Conservation (phyloP, 2,329 filamentous ascomycete genomes). For the Elsinoe ampelina region DNA sequence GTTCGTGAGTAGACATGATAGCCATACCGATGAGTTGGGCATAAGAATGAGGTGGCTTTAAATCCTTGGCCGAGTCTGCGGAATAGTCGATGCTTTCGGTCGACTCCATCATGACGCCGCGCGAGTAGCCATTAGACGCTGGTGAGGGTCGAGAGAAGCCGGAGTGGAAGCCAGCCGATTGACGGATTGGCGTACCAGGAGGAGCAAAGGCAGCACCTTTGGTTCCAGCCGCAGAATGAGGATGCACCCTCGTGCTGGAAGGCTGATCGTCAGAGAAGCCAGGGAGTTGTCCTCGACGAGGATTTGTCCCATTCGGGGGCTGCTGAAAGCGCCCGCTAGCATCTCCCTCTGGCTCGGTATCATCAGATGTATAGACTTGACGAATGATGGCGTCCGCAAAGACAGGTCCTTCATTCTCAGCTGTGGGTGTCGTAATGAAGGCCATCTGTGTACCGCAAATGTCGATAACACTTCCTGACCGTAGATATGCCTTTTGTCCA, state of each 20-base stretch:
- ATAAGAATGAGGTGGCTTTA: slow-evolving; percentile 95
- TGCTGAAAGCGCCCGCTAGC: slow-evolving; percentile 19
- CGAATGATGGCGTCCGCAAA: slow-evolving; percentile 35
- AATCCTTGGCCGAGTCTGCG: slow-evolving; percentile 72
- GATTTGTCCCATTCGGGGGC: slow-evolving; percentile 22
- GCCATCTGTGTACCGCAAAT: slow-evolving; percentile 96
- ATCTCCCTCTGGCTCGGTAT: slow-evolving; percentile 29
- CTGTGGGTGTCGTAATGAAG: slow-evolving; percentile 79
- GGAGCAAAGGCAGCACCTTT: slow-evolving; percentile 26
- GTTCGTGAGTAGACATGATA: slow-evolving; percentile 75
- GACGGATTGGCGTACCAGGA: slow-evolving; percentile 29
- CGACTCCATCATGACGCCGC: slow-evolving; percentile 44
- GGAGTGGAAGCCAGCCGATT: slow-evolving; percentile 17
- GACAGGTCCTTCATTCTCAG: slow-evolving; percentile 62
- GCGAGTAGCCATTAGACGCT: slow-evolving; percentile 33
- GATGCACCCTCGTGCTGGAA: slow-evolving; percentile 24
- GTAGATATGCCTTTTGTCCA: slow-evolving; percentile 56
- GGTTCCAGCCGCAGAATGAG: slow-evolving; percentile 27
- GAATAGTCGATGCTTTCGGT: slow-evolving; percentile 63
- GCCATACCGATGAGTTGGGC: slow-evolving; percentile 95
- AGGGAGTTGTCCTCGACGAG: slow-evolving; percentile 15
- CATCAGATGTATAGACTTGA: slow-evolving; percentile 33
- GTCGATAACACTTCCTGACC: slow-evolving; percentile 84
- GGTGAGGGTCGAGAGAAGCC: slow-evolving; percentile 36
- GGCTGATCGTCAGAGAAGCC: slow-evolving; percentile 18